Evolutionary conservation across 331 rosid species (phyloP).

Genomic region (Ulmus americana): DNA sequence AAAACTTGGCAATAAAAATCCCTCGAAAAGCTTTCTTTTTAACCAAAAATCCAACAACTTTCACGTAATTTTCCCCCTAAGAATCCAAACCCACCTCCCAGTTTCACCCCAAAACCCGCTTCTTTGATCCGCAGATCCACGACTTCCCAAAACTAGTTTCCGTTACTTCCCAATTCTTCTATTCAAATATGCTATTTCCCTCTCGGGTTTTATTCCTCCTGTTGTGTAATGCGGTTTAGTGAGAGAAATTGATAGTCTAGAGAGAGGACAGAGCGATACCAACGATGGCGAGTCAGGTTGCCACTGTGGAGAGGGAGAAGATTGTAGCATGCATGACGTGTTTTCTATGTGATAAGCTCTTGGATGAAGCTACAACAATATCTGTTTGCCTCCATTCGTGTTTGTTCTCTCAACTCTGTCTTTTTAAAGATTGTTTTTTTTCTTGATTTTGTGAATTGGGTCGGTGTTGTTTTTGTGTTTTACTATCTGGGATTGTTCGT

Average conservation of each 20-base stretch:
- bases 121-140: constrained; percentile 36
- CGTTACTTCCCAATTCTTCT: constrained; percentile 6
- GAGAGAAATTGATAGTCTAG: neutral
- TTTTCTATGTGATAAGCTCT: constrained; percentile 51
- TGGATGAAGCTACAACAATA: constrained; percentile 56
- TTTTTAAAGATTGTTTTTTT: neutral
- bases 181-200: constrained; percentile 1
- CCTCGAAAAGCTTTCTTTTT: neutral
- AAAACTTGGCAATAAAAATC: constrained; percentile 11
- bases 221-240: constrained; percentile 29
- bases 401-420: constrained; percentile 23
- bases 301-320: constrained; percentile 41
- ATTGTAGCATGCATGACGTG: constrained; percentile 67
- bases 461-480: constrained; percentile 14
- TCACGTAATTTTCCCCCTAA: constrained; percentile 36
- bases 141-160: constrained; percentile 15
- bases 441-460: constrained; percentile 26
- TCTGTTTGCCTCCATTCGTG: constrained; percentile 66
- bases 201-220: neutral
- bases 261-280: constrained; percentile 2
- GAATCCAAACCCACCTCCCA: constrained; percentile 33
- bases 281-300: constrained; percentile 46
- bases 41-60: constrained; percentile 31
- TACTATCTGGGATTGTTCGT: constrained; percentile 8
- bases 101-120: constrained; percentile 35